Percentiles rank a stretch among this genome's conserved stretches.
These are phyloP conservation scores for Talaromyces verruculosus DNA, from an alignment of 2,329 filamentous ascomycete species.

Conservation along the genomic window DNA sequence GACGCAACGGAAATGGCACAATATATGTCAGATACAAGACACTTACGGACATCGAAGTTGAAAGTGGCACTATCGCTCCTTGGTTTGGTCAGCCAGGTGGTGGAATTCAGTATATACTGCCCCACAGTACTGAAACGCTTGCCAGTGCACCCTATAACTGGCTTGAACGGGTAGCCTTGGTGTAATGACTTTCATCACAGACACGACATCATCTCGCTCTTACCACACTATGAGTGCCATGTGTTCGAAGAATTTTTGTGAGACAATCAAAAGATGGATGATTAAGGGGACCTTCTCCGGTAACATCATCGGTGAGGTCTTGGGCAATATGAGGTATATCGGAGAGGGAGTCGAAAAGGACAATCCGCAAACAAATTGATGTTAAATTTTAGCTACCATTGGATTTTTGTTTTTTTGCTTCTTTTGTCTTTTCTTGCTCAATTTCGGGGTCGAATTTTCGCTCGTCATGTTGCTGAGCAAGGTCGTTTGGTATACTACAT, in stretches of 20 bases:
- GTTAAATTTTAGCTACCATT: too few relatives aligned
- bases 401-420: neutral
- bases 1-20: too few relatives aligned
- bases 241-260: too few relatives aligned
- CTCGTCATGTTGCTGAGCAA: neutral
- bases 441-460: too few relatives aligned
- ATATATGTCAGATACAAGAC: neutral
- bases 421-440: neutral
- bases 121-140: too few relatives aligned
- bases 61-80: neutral
- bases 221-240: too few relatives aligned
- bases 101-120: neutral
- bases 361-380: too few relatives aligned
- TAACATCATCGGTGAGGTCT: neutral
- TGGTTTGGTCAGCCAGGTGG: conserved; percentile 1
- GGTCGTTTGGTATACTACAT: neutral
- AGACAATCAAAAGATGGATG: too few relatives aligned
- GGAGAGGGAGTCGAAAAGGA: neutral
- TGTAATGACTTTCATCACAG: neutral
- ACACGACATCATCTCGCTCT: too few relatives aligned
- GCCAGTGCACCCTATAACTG: too few relatives aligned
- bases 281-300: neutral
- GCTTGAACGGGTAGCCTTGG: neutral
- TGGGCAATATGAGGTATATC: neutral
- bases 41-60: neutral